Evolutionary conservation across 345 rosid genomes (phyloP).

Genomic region (Mercurialis annua): DNA sequence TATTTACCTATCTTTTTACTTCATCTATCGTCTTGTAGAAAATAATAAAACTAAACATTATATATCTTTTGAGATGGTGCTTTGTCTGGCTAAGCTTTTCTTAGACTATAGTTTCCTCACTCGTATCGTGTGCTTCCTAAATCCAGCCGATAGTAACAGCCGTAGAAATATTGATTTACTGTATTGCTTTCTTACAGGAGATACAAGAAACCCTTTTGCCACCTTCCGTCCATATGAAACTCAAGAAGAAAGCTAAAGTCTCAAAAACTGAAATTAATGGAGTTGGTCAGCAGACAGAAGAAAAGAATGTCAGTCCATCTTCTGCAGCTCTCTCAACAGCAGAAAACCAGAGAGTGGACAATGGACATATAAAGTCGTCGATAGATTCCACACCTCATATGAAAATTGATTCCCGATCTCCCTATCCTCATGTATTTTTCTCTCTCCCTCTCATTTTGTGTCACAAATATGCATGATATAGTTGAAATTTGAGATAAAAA

Average conservation of each 20-base stretch:
- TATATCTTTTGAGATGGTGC: too few relatives aligned
- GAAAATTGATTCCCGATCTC: slow-evolving; percentile 32
- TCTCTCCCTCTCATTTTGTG: neutral
- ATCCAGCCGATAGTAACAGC: neutral
- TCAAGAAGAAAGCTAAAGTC: slow-evolving; percentile 30
- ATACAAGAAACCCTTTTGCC: slow-evolving; percentile 81
- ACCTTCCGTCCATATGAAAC: slow-evolving; percentile 58
- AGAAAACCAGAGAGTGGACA: slow-evolving; percentile 26
- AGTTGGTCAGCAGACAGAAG: slow-evolving; percentile 27
- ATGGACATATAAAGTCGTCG: slow-evolving; percentile 20
- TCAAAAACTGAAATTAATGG: slow-evolving; percentile 40
- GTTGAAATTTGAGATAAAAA: neutral
- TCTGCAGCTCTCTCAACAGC: slow-evolving; percentile 9
- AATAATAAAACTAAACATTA: neutral
- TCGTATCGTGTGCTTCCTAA: neutral
- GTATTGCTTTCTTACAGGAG: slow-evolving; percentile 39
- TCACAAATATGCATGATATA: neutral
- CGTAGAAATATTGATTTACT: neutral
- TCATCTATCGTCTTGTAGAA: neutral
- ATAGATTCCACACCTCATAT: slow-evolving; percentile 16
- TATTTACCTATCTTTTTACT: neutral
- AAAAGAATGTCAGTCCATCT: slow-evolving; percentile 22
- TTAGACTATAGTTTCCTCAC: neutral
- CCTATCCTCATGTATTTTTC: slow-evolving; percentile 39
- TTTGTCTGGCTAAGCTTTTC: neutral